Percentiles rank a stretch among this genome's conserved stretches.
These are phyloP conservation scores for Datura wrightii DNA, from an alignment of 257 asterid genomes.

Conservation along the genomic window DNA sequence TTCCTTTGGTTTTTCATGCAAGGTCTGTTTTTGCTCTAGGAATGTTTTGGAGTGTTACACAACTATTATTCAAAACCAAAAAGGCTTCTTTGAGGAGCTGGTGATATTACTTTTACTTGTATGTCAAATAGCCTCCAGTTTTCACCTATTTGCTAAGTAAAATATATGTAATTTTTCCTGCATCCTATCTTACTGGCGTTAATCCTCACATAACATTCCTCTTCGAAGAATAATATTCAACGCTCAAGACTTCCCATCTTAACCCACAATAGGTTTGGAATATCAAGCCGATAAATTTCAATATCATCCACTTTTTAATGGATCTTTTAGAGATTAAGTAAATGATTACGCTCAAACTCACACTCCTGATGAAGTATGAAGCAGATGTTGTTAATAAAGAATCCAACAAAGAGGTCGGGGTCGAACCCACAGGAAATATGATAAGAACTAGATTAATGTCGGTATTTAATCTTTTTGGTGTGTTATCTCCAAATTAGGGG, in stretches of 20 bases:
- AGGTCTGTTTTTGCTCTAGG: too few species aligned
- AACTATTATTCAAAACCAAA: neutral
- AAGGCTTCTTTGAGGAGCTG: neutral
- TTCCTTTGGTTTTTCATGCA: too few species aligned
- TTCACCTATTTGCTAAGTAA: constrained; percentile 30
- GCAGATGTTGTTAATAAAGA: too few species aligned
- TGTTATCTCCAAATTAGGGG: too few species aligned
- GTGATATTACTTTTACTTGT: constrained; percentile 33
- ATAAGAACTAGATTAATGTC: too few species aligned
- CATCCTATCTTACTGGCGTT: constrained; percentile 42
- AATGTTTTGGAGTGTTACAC: too few species aligned
- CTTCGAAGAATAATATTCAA: constrained; percentile 42
- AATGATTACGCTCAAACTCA: too few species aligned
- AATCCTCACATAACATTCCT: constrained; percentile 39
- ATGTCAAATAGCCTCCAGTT: constrained; percentile 47
- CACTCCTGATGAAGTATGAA: too few species aligned
- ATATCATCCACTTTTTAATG: constrained; percentile 38
- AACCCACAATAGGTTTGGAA: constrained; percentile 10
- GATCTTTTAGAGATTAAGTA: constrained; percentile 40
- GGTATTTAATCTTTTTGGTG: too few species aligned
- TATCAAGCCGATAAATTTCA: constrained; percentile 44
- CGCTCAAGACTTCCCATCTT: constrained; percentile 41
- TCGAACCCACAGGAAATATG: too few species aligned
- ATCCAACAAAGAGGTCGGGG: too few species aligned
- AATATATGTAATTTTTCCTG: constrained; percentile 42